Evolutionary conservation across 2,329 filamentous ascomycete species (phyloP), one percentile per base, ranked within the genome.

Genomic region (Spiromastix sp.): DNA sequence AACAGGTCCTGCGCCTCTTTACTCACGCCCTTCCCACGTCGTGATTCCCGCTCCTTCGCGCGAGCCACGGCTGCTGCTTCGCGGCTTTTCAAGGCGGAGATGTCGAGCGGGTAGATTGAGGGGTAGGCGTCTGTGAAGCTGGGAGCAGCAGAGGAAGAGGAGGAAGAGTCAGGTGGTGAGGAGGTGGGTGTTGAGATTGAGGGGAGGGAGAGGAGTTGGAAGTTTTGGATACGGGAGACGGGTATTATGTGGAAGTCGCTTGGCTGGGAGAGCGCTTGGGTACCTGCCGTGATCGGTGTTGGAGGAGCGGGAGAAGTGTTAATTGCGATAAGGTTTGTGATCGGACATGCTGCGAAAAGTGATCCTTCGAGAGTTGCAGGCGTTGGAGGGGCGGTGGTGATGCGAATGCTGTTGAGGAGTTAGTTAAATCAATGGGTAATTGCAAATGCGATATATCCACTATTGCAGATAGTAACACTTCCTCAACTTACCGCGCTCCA

Each of bases 1-100:
- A 75, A 80, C 11, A 80, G 60, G 36, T 76, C 74, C 55, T 80
- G 76, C 17, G 69, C 75, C 43, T 77, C 74, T 24, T 61, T 66
- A 24, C 64, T 72, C 5, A 79, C 75, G 7, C 73, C 74, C 54
- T 73, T 76, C 36, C 74, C 74, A 39, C 68, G 64, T 36, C 68
- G 66, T n/a, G 66, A 62, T 44, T 77, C 73, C 41, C 65, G 61
- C 41, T 75, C 70, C 49, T 76, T 71, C 45, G 73, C 57, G 44
- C 72, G 66, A 8, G 64, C 58, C 19, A 80, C 60, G 7, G 71
- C 71, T 38, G 63, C 65, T 18, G 70, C 66, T 51, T 77, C 73
- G 12, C 76, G 66, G 30, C 63, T 57, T 46, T 67, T 66, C 40
- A 77, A 52, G 17, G 70, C 66, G 42, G 66, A 66, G 25, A 68